These are phyloP conservation scores for Fraxinus quadrangulata DNA, from an alignment of 257 asterid genomes.

Conservation along the genomic window DNA sequence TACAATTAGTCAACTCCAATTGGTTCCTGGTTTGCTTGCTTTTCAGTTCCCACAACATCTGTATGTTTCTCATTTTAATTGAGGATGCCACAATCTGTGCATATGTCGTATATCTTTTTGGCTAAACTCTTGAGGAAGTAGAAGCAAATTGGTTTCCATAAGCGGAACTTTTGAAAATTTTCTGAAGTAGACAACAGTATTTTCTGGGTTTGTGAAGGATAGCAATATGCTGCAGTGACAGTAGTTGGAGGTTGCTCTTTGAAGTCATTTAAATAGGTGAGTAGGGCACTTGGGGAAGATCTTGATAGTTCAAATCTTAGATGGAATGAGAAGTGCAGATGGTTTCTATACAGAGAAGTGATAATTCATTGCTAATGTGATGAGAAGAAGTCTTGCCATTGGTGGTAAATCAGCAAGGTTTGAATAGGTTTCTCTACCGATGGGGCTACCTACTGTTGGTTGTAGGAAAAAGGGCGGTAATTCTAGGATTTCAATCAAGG, in stretches of 20 bases:
- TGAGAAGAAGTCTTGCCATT: neutral
- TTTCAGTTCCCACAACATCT: neutral
- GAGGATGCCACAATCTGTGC: neutral
- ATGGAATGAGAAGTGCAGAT: neutral
- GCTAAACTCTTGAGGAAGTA: neutral
- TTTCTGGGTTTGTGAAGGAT: neutral
- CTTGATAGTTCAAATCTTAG: neutral
- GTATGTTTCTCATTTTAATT: constrained; percentile 4
- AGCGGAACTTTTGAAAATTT: neutral
- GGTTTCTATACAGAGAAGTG: neutral
- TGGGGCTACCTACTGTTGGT: neutral
- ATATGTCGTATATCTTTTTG: neutral
- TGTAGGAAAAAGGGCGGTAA: neutral
- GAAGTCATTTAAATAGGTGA: neutral
- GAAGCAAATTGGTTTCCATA: neutral
- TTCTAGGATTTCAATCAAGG: neutral
- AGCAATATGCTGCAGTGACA: neutral
- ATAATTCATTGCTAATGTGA: neutral
- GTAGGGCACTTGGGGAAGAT: neutral
- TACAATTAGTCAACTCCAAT: neutral
- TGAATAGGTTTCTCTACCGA: neutral
- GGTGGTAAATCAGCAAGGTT: neutral
- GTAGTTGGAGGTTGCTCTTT: neutral
- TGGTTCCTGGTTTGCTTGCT: constrained; percentile 1
- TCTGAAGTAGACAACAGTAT: neutral